Evolutionary conservation across 2,329 filamentous ascomycete species (phyloP).

Genomic region (Fusarium compactum): DNA sequence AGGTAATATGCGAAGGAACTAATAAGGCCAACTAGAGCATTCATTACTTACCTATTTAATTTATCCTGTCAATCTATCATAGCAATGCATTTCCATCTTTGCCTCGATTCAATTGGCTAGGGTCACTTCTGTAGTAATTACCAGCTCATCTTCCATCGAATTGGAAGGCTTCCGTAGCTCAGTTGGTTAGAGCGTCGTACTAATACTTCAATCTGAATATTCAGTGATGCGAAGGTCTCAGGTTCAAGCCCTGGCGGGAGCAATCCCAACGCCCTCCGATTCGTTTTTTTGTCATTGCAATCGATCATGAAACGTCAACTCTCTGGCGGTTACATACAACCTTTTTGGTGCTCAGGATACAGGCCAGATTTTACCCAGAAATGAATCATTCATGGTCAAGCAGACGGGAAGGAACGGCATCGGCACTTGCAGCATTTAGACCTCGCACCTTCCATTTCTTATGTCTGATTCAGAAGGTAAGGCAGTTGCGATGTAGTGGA

Average conservation of each 20-base stretch:
- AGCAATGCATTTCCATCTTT: not conserved
- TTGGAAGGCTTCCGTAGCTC: slow-evolving; percentile 49
- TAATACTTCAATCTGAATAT: slow-evolving; percentile 45
- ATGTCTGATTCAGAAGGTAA: not conserved
- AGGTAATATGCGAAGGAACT: not conserved
- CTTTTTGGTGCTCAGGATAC: not conserved
- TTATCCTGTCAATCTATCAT: not conserved
- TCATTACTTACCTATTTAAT: slow-evolving; percentile 1
- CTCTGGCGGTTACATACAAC: not conserved
- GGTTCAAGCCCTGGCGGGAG: slow-evolving; percentile 51
- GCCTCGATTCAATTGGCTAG: fast-evolving
- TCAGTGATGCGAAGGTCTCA: slow-evolving; percentile 49
- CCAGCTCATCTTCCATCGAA: not conserved
- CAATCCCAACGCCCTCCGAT: slow-evolving; percentile 42
- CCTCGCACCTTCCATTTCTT: not conserved
- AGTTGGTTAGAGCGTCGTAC: slow-evolving; percentile 51
- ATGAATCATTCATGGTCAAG: not conserved
- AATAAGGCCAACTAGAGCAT: not conserved
- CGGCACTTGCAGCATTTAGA: not conserved
- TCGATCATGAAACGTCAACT: not conserved
- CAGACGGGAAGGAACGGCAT: not conserved
- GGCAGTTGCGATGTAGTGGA: not conserved
- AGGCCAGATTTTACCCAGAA: not conserved
- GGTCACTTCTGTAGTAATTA: not conserved
- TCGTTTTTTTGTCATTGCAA: slow-evolving; percentile 14